Evolutionary conservation across 805 yeast species (phyloP).

Genomic region (Saccharomycopsis fibuligera): DNA sequence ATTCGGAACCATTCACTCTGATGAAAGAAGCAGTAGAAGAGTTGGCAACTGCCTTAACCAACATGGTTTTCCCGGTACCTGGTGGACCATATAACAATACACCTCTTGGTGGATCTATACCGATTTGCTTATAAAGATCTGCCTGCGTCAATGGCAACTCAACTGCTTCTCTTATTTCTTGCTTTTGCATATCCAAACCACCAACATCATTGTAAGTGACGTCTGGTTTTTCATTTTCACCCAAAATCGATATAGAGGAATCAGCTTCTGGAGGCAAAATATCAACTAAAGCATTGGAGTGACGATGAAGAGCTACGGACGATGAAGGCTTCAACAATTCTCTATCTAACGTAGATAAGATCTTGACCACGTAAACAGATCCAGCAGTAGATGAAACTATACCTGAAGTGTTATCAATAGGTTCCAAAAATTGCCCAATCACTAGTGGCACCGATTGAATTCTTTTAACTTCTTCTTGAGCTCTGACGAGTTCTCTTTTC

Average conservation of each 20-base stretch:
- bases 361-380: conserved; percentile 92
- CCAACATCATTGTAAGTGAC: conserved; percentile 97
- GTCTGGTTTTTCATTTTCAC: conserved; percentile 88
- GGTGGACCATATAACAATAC: conserved; percentile 98
- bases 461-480: conserved; percentile 97
- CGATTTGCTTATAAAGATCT: conserved; percentile 92
- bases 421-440: conserved; percentile 96
- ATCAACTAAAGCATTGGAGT: conserved; percentile 95
- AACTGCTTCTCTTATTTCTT: conserved; percentile 97
- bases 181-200: conserved; percentile 98
- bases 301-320: conserved; percentile 96
- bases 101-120: conserved; percentile 98
- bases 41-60: conserved; percentile 98
- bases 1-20: conserved; percentile 96
- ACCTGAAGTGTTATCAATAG: conserved; percentile 94
- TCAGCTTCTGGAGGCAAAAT: conserved; percentile 98
- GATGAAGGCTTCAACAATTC: conserved; percentile 92
- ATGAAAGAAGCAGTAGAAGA: conserved; percentile 93
- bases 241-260: conserved; percentile 89
- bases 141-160: conserved; percentile 95
- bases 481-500: conserved; percentile 88
- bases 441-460: conserved; percentile 97
- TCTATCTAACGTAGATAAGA: conserved; percentile 88
- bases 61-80: conserved; percentile 98
- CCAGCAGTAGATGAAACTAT: conserved; percentile 98